A percentile compares a stretch with the other conserved stretches of the same genome.
These are phyloP conservation scores for Pyrenula massariospora DNA, from an alignment of 495 filamentous ascomycete genomes.

Conservation along the genomic window DNA sequence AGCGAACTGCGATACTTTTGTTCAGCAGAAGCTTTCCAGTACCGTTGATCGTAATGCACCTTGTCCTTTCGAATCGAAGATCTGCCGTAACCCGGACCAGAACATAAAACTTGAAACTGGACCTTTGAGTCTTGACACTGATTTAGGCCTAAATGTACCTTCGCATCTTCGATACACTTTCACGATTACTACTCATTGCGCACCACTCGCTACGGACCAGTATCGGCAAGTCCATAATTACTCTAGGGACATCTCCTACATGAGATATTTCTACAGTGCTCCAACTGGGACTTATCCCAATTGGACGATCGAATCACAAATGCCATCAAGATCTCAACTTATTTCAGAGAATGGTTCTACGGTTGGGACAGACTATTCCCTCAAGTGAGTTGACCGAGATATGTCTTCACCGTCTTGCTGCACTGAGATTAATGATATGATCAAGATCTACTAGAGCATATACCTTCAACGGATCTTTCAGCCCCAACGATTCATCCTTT, in stretches of 20 bases:
- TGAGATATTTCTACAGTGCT: slow-evolving; percentile 3
- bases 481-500: not conserved
- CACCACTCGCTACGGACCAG: slow-evolving; percentile 9
- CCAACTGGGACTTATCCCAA: not conserved
- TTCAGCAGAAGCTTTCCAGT: slow-evolving; percentile 2
- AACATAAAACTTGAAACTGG: slow-evolving; percentile 11
- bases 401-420: too few species aligned
- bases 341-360: not conserved
- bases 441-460: not conserved
- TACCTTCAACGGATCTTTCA: not conserved
- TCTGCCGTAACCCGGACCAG: slow-evolving; percentile 2
- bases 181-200: slow-evolving; percentile 6
- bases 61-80: slow-evolving; percentile 9
- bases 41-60: slow-evolving; percentile 3
- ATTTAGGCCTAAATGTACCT: slow-evolving; percentile 11
- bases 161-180: slow-evolving; percentile 3
- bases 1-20: slow-evolving; percentile 2
- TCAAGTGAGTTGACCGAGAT: not conserved
- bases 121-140: slow-evolving; percentile 6
- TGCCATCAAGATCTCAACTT: not conserved
- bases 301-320: not conserved
- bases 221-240: slow-evolving; percentile 2
- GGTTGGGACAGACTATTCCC: not conserved
- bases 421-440: not conserved
- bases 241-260: slow-evolving; percentile 1